Evolutionary conservation across 148 eudicot species (phyloP).

Genomic region (Drosera capensis): DNA sequence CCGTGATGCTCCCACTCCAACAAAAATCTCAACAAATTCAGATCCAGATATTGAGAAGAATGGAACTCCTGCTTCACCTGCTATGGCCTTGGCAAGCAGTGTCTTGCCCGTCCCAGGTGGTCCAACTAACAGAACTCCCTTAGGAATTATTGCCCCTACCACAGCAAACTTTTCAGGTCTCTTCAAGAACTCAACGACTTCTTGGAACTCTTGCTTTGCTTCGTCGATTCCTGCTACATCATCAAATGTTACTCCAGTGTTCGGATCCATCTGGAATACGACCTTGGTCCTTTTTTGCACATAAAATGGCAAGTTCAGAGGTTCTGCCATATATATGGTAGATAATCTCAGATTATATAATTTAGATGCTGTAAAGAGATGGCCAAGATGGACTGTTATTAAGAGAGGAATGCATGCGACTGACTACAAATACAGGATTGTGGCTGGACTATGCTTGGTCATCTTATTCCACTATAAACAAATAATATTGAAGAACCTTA

Average conservation of each 20-base stretch:
- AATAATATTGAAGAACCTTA: too few species aligned
- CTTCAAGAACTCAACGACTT: conserved; percentile 61
- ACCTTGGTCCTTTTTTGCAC: conserved; percentile 66
- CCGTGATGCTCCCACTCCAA: conserved; percentile 80
- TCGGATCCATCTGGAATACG: conserved; percentile 79
- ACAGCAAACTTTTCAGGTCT: conserved; percentile 61
- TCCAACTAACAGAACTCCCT: conserved; percentile 62
- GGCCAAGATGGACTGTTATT: too few species aligned
- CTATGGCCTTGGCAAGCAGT: conserved; percentile 68
- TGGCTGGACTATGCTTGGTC: too few species aligned
- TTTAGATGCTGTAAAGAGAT: too few species aligned
- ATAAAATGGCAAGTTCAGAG: too few species aligned
- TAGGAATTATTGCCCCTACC: conserved; percentile 69
- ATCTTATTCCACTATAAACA: too few species aligned
- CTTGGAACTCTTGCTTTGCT: conserved; percentile 80
- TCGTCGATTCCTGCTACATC: conserved; percentile 90
- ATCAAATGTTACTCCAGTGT: conserved; percentile 75
- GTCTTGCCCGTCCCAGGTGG: conserved; percentile 88
- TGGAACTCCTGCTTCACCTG: conserved; percentile 78
- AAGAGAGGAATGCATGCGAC: too few species aligned
- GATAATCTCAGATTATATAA: too few species aligned
- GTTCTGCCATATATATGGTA: too few species aligned
- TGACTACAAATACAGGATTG: too few species aligned
- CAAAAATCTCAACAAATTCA: conserved; percentile 84
- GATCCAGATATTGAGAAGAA: conserved; percentile 76